Percentiles rank a stretch among this genome's conserved stretches.
phyloP scores from a whole-genome alignment of 192 early-diverging fungal species.

The Entomortierella chlamydospora region DNA sequence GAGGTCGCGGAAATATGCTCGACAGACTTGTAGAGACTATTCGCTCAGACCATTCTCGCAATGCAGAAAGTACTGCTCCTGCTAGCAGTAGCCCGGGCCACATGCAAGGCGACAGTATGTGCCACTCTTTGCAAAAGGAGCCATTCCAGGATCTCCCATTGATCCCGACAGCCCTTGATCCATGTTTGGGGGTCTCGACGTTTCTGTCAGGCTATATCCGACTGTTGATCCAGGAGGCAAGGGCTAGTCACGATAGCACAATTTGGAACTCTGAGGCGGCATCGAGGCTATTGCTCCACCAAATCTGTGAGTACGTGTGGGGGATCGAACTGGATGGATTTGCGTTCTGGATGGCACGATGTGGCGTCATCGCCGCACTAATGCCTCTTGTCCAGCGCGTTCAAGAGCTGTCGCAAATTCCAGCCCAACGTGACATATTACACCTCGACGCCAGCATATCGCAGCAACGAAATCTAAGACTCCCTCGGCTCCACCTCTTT shows the following conservation, averaged over 20 bases:
- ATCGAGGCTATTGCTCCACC: slow-evolving; percentile 40
- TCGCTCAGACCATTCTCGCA: not conserved
- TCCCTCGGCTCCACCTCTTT: slow-evolving; percentile 59
- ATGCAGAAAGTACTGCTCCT: not conserved
- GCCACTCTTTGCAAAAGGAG: not conserved
- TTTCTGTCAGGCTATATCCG: slow-evolving; percentile 64
- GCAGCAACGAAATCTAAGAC: not conserved
- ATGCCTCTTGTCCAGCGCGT: slow-evolving; percentile 60
- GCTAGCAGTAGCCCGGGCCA: not conserved
- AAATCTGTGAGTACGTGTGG: slow-evolving; percentile 60
- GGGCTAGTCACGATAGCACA: slow-evolving; percentile 5
- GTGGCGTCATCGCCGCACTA: slow-evolving; percentile 62
- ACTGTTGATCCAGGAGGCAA: slow-evolving; percentile 46
- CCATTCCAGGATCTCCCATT: not conserved
- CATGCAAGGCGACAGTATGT: no score
- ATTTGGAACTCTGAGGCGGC: slow-evolving; percentile 57
- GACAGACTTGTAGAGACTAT: slow-evolving; percentile 17
- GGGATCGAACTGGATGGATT: slow-evolving; percentile 69
- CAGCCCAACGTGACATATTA: not conserved
- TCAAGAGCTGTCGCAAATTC: slow-evolving; percentile 3
- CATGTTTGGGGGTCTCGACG: slow-evolving; percentile 68
- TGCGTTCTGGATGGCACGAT: slow-evolving; percentile 60
- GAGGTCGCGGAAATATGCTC: slow-evolving; percentile 13
- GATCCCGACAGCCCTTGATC: slow-evolving; percentile 58
- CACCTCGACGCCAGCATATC: not conserved